Base-by-base conservation (phyloP, 805 yeast genomes). In the Suhomyces faveliae region DNA sequence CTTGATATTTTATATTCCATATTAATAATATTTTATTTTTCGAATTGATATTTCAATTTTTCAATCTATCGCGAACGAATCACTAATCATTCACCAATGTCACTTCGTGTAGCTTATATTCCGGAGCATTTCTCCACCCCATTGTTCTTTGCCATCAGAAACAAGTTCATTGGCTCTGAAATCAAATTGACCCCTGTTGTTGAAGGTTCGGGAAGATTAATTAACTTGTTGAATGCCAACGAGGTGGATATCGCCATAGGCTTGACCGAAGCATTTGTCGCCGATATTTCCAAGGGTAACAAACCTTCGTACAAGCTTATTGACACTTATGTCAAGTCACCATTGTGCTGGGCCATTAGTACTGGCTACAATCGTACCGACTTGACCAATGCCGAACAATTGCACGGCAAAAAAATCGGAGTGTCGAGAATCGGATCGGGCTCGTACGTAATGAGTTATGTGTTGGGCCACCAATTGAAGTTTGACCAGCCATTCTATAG, bases 61-160 rank as follows among this genome's bases (percentile, higher is more conserved):
- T 5, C 4, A 5, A 22, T 38, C 4, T 5, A 20, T 9, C 24
- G 22, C 19, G 17, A 3, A 20, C 27, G 7, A 22, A 22, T 22
- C 22, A 45, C 11, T 15, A 5, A 29, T 12, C 10, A 33, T 17
- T 17, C 42, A 17, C 11, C 11, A 35, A 50, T 51, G 51, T 40
- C 52, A 21, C 54, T 83, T 24, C 80, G 64, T 59, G 86, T 90
- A 23, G 97, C 96, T 2, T 87, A 80, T 67, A 83, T 90, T 45
- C 97, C 97, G 2, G 97, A 90, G 66, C 97, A 91, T 62, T 91
- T 89, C 60, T 84, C 94, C 35, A 87, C 96, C 0, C 97, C 97
- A 4, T 70, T 90, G 53, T 82, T 82, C 51, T 80, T 89, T 59
- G 96, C 96, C 4, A 60, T 75, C 50, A 51, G 70, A 41, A 75